Evolutionary conservation across 306 rosid species (phyloP).

Genomic region (Biancaea sappan): DNA sequence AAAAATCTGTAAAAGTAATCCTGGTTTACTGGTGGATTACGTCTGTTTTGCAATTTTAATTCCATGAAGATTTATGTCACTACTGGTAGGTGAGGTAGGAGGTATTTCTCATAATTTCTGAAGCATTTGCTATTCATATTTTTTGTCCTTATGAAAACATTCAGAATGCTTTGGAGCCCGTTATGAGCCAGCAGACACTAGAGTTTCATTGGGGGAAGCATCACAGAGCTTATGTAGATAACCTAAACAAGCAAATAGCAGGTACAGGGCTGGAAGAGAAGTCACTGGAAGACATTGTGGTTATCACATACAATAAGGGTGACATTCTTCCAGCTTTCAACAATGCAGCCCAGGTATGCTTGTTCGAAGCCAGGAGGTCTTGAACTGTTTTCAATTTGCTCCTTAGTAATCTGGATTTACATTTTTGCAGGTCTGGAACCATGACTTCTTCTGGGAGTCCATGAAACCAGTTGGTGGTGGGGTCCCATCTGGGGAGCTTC

Average conservation of each 20-base stretch:
- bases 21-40: neutral
- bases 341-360: conserved; percentile 82
- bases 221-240: conserved; percentile 80
- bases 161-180: conserved; percentile 90
- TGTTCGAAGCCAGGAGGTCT: neutral
- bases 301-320: conserved; percentile 70
- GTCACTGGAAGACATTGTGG: conserved; percentile 61
- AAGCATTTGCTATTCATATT: neutral
- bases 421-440: conserved; percentile 79
- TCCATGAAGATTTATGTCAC: neutral
- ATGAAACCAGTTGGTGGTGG: conserved; percentile 92
- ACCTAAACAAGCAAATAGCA: conserved; percentile 77
- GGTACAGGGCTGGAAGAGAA: conserved; percentile 72
- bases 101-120: neutral
- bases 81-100: neutral
- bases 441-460: conserved; percentile 96
- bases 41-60: neutral
- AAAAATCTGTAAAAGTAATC: neutral
- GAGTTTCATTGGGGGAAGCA: conserved; percentile 98
- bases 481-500: conserved; percentile 82
- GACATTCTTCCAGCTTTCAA: conserved; percentile 82
- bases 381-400: neutral
- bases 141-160: conserved; percentile 17
- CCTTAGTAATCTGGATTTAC: neutral
- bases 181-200: conserved; percentile 77